Percentiles rank a stretch among this genome's conserved stretches.
These are phyloP conservation scores for Diplotaxis tenuifolia DNA, from an alignment of 345 rosid genomes.

Conservation along the genomic window DNA sequence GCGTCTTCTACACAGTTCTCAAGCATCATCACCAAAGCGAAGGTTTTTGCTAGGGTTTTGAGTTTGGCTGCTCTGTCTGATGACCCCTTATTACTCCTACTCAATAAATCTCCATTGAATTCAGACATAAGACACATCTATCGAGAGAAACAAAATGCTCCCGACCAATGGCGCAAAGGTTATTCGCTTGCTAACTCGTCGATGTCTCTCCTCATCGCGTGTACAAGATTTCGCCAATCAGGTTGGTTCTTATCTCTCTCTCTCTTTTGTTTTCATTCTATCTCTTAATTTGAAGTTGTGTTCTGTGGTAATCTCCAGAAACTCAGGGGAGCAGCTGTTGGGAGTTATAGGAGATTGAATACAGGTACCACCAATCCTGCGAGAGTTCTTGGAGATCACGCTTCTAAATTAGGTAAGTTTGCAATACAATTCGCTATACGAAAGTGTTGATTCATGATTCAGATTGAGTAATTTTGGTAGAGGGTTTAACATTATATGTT, in stretches of 20 bases:
- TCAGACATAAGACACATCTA: neutral
- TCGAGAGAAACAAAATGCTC: constrained; percentile 45
- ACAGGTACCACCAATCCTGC: constrained; percentile 37
- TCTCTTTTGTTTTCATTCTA: neutral
- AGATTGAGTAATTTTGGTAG: neutral
- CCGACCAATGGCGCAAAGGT: constrained; percentile 62
- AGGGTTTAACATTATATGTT: neutral
- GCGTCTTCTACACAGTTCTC: constrained; percentile 35
- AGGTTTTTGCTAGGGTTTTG: constrained; percentile 41
- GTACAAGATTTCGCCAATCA: constrained; percentile 34
- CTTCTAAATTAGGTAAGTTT: constrained; percentile 41
- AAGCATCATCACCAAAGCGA: constrained; percentile 22
- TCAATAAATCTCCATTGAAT: neutral
- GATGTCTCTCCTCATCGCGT: constrained; percentile 41
- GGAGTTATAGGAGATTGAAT: constrained; percentile 48
- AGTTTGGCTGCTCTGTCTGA: constrained; percentile 10
- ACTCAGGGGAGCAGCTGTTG: constrained; percentile 33
- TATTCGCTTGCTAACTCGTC: constrained; percentile 50
- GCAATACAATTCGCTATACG: neutral
- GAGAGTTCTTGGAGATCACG: constrained; percentile 32
- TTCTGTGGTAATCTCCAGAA: constrained; percentile 41
- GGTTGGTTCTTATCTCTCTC: constrained; percentile 33
- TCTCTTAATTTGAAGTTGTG: neutral
- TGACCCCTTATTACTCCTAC: neutral
- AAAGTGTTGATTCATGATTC: neutral